Percentiles rank a stretch among this genome's conserved stretches.
phyloP scores from a whole-genome alignment of 139 green algal genomes.

The Auxenochlorella pyrenoidosa region DNA sequence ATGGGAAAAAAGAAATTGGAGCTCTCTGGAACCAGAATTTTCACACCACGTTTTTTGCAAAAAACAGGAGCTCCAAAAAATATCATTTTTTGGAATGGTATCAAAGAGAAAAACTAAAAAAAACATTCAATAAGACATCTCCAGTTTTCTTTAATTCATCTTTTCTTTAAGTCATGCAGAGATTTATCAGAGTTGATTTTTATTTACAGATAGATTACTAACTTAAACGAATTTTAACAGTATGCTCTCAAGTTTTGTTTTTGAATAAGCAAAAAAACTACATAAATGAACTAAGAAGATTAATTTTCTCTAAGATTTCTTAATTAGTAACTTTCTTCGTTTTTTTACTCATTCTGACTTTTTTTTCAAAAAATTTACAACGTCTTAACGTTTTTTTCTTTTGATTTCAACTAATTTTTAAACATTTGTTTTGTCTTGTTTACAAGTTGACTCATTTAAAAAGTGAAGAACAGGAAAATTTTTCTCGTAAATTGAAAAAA shows the following conservation, averaged over 20 bases:
- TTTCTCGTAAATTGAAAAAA: neutral
- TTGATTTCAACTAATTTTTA: neutral
- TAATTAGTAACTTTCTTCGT: neutral
- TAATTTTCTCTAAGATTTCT: constrained; percentile 10
- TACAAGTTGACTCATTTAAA: neutral
- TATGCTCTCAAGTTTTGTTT: constrained; percentile 12
- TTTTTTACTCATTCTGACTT: neutral
- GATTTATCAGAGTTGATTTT: neutral
- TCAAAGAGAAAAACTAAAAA: constrained; percentile 42
- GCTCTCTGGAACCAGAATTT: no score
- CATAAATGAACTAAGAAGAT: neutral
- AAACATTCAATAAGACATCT: constrained; percentile 59
- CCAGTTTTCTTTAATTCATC: no score
- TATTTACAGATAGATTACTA: neutral
- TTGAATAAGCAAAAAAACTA: constrained; percentile 9
- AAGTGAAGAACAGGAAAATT: neutral
- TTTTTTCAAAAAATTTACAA: neutral
- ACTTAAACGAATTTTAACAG: neutral
- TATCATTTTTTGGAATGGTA: no score
- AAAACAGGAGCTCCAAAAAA: no score
- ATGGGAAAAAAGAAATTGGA: no score
- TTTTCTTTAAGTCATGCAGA: neutral
- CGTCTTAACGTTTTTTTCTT: neutral
- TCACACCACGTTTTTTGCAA: no score
- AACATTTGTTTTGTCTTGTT: neutral